Evolutionary conservation across 441 rosid genomes (phyloP).

Genomic region (Geranium incanum): DNA sequence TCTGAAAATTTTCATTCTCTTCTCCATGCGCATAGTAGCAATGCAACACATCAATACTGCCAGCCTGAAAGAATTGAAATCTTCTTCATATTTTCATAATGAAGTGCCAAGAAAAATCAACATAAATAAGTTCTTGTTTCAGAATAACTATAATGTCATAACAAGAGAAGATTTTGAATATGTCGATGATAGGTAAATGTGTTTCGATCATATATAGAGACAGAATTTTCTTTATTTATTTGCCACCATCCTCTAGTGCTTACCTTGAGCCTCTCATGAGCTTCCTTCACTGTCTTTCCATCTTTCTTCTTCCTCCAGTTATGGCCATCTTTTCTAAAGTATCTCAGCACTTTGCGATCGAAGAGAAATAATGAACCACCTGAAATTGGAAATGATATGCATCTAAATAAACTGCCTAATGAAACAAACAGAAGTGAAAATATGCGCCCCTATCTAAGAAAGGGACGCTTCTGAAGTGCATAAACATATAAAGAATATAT

Average conservation of each 20-base stretch:
- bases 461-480: neutral
- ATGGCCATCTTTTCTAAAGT: slow-evolving; percentile 95
- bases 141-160: neutral
- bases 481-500: neutral
- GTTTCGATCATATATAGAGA: neutral
- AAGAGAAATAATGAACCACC: slow-evolving; percentile 94
- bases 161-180: neutral
- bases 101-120: slow-evolving; percentile 8
- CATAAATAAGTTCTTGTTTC: neutral
- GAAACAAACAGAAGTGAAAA: neutral
- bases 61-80: slow-evolving; percentile 47
- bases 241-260: slow-evolving; percentile 10
- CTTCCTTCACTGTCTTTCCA: slow-evolving; percentile 93
- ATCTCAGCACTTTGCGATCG: slow-evolving; percentile 84
- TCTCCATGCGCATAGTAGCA: slow-evolving; percentile 99
- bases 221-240: neutral
- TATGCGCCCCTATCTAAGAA: neutral
- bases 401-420: neutral
- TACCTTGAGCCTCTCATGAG: slow-evolving; percentile 96
- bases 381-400: slow-evolving; percentile 27
- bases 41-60: slow-evolving; percentile 82
- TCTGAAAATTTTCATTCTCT: slow-evolving; percentile 75
- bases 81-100: slow-evolving; percentile 3
- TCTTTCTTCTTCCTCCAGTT: slow-evolving; percentile 96
- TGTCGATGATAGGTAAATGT: neutral